Base-by-base conservation (phyloP, 2,329 filamentous ascomycete genomes). In the Sclerotiophoma versabilis region DNA sequence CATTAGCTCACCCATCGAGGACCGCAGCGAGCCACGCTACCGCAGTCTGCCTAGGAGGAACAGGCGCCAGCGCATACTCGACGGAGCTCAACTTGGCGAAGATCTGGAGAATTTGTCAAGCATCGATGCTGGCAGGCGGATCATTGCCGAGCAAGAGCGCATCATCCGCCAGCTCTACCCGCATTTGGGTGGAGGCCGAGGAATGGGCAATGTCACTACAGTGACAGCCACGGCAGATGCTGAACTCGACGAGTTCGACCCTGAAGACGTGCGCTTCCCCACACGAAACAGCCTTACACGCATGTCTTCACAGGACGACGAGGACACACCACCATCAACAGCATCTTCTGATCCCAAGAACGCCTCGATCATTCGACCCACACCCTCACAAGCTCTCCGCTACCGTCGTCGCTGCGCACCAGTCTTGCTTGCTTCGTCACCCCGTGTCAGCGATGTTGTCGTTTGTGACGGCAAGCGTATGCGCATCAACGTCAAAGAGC, bases 1-100 rank as follows among this genome's bases (percentile, higher is more conserved):
- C 65, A 83, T 92, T 17, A 85, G 88, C 11, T 79, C 84, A 0
- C 84, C 88, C 1, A 81, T 92, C 32, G 89, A 92, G 62, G 89
- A 91, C 60, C 84, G 90, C 39, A 77, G 70, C 49, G 75, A 77
- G 49, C 75, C 75, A 14, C 70, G 75, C 42, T 79, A 79, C 56
- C 75, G 78, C 43, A 82, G 79, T 46, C 70, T 81, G 12, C 80
- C 80, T 5, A 71, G 79, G 25, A 68, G 79, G 25, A 72, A 73
- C 58, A 58, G 75, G 30, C 68, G 75, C 11, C 73, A 75, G 54
- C 69, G 73, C 15, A 38, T 71, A n/a, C 63, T 76, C 12, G 74
- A 76, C 25, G 64, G 64, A 14, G 53, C 60, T 7, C 65, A 65
- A 7, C 53, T 73, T n/a, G 62, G 55, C 29, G 65, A 68, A 49